Evolutionary conservation across 441 rosid species (phyloP).

Genomic region (Gossypium aridum): DNA sequence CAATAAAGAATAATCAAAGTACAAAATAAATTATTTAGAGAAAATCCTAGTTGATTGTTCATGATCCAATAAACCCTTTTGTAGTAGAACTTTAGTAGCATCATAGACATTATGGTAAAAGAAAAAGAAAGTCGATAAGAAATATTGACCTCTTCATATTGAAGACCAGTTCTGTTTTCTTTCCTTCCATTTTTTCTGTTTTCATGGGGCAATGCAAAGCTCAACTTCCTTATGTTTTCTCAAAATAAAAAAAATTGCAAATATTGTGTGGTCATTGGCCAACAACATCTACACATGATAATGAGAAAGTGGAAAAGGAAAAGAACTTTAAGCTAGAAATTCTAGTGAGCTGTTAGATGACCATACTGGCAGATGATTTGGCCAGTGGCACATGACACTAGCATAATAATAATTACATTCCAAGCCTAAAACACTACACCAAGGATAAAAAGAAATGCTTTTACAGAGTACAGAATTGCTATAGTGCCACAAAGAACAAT

Average conservation of each 20-base stretch:
- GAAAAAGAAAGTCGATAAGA: not conserved
- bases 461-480: not conserved
- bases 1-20: not conserved
- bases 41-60: not conserved
- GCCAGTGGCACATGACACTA: not conserved
- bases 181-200: not conserved
- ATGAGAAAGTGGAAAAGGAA: not conserved
- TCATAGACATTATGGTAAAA: not conserved
- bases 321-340: not conserved
- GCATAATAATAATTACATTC: not conserved
- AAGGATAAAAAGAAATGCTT: constrained; percentile 1
- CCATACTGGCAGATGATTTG: not conserved
- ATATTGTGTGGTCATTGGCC: too few relatives aligned
- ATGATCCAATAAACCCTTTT: not conserved
- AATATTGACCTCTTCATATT: not conserved
- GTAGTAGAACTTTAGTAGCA: not conserved
- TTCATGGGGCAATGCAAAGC: not conserved
- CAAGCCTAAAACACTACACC: not conserved
- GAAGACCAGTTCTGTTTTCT: not conserved
- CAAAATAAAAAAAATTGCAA: too few relatives aligned
- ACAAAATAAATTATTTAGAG: not conserved
- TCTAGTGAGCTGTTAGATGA: not conserved
- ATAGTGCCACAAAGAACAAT: not conserved
- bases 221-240: too few relatives aligned
- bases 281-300: too few relatives aligned